Evolutionary conservation across 108 stramenopile species (phyloP).

Genomic region (Cafeteria roenbergensis): DNA sequence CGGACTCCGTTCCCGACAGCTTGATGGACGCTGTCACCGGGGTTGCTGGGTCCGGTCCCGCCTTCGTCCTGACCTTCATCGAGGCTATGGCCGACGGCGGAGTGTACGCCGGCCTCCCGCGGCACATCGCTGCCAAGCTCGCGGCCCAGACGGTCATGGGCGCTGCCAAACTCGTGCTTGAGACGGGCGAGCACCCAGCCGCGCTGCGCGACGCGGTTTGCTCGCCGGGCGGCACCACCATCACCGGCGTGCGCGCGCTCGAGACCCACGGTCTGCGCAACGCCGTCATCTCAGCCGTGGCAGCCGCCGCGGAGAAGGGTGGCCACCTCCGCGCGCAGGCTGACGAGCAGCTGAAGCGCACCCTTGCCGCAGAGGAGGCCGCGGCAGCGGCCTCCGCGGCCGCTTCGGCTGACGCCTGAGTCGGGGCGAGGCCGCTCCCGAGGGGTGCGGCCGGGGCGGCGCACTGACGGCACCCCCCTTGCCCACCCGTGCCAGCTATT

Average conservation of each 20-base stretch:
- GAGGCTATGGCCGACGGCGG: slow-evolving; percentile 91
- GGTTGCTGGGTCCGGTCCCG: slow-evolving; percentile 79
- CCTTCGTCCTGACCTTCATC: slow-evolving; percentile 81
- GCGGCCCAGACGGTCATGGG: slow-evolving; percentile 88
- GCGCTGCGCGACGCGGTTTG: slow-evolving; percentile 71
- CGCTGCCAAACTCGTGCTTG: slow-evolving; percentile 80
- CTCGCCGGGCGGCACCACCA: slow-evolving; percentile 82
- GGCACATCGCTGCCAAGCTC: slow-evolving; percentile 63
- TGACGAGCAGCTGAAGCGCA: no score
- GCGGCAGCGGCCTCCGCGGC: no score
- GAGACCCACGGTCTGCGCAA: slow-evolving; percentile 54
- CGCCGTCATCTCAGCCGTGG: slow-evolving; percentile 32
- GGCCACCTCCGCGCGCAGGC: no score
- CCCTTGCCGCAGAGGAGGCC: no score
- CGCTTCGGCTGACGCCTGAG: no score
- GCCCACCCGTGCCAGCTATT: no score
- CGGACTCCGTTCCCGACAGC: slow-evolving; percentile 36
- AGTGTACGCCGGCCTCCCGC: slow-evolving; percentile 70
- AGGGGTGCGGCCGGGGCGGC: no score
- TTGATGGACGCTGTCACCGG: slow-evolving; percentile 76
- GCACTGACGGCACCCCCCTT: no score
- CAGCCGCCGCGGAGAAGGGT: slow-evolving; percentile 29
- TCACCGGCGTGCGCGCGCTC: slow-evolving; percentile 75
- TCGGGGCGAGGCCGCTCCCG: no score
- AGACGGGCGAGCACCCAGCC: slow-evolving; percentile 73